Evolutionary conservation across 305 asterid species (phyloP), one percentile per base, ranked within the genome.

Genomic region (Fraxinus sp.): DNA sequence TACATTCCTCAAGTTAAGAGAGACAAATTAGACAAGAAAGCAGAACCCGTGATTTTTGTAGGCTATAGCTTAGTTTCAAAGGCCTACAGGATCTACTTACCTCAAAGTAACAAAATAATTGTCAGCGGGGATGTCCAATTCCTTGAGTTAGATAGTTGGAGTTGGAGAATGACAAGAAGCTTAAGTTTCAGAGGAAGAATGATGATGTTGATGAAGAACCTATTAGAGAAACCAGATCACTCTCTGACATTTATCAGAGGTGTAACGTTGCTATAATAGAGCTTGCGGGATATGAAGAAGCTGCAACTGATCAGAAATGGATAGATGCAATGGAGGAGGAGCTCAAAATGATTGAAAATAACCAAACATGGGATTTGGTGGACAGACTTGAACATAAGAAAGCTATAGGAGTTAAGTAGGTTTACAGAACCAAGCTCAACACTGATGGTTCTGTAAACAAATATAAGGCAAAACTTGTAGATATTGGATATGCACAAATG

Each of bases 101-200:
- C 64, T 1, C 22, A 16, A 55, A 33, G 11, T 3, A 7, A 4
- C 1, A 78, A 78, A 78, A 1, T 78, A 26, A 0, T 57, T n/a
- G 35, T 76, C 0, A 82, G 57, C 3, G 41, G 72, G 5, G 84
- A 82, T 76, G 84, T 82, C 1, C 5, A 44, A 39, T 39, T 39
- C 46, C 3, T 39, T 39, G 55, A 44, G 55, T 44, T 0, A 44
- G 55, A 22, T 1, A 36, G 4, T 26, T 83, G 71, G 76, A 72
- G 6, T 28, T 28, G 24, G 76, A 74, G 0, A 52, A 79, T 35
- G 11, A 8, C 0, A n/a, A 33, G 22, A 66, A 39, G 1, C 33
- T 33, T 14, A 9, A 36, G 32, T 30, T 20, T 36, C 59, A 41
- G 2, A 1, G 3, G 4, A 1, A 74, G 2, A 39, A 75, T 77